Evolutionary conservation across 2,329 filamentous ascomycete species (phyloP), one percentile per base, ranked within the genome.

Genomic region (Aspergillus niger): DNA sequence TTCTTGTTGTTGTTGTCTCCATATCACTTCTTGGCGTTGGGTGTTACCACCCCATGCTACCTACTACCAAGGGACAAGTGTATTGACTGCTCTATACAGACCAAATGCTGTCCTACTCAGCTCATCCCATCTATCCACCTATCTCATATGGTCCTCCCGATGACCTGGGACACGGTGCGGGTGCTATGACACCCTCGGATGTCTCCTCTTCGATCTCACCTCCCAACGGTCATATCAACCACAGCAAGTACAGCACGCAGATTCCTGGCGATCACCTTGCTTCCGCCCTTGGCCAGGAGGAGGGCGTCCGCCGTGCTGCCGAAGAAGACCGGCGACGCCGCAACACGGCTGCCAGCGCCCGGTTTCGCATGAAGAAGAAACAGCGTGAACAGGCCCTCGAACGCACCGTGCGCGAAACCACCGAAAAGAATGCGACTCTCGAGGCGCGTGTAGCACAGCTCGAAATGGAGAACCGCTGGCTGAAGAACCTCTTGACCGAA

Each of bases 281-380:
- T 76, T 73, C 70, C 58, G 77, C 83, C 49, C 65, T 87, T 61
- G 84, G 78, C 68, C 84, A 89, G 52, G 90, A 93, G 75, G 90
- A 92, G 64, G 82, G 86, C 41, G 89, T 89, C 11, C 88, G 90
- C 41, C 67, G 87, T 5, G 89, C 89, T 11, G 91, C 91, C 22
- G 92, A 96, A 76, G 92, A 96, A 77, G 92, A 96, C 75, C 96
- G 96, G 80, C 89, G 92, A 53, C 87, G 91, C 61, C 88, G 92
- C 65, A 96, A 96, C 79, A 96, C 92, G 2, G 92, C 92, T 32
- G 92, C 92, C 58, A 92, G 89, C 66, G 92, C 92, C 17, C 89
- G 92, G 53, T 96, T 96, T 84, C 89, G 92, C 61, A 87, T 95
- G 74, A 96, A 96, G 87, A 96, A 96, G 89, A 96, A 96, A 86